Evolutionary conservation across 2,329 filamentous ascomycete genomes (phyloP), one percentile per base, ranked within the genome.

Genomic region (Fusarium musae): DNA sequence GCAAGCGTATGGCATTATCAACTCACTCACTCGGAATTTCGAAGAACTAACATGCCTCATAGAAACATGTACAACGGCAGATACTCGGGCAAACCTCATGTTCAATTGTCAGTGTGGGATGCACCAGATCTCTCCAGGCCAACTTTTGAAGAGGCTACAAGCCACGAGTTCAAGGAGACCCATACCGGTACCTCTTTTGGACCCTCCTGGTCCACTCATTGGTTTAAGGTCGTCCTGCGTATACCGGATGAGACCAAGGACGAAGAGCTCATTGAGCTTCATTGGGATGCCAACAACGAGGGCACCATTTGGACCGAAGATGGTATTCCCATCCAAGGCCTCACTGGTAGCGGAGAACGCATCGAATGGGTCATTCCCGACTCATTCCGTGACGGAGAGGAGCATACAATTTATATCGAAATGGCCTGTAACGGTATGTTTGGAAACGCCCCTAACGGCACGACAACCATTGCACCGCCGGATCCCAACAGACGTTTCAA

Each of bases 371-470:
- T 97, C 67, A 87, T 99, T 49, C 96, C 96, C 13, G 86, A 93
- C 57, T 86, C 86, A 21, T 97, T 93, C 84, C 89, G 93, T 70
- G 93, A 97, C 81, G 95, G 94, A 59, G 91, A 96, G 80, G 90
- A 95, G 78, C 95, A 98, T 81, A 90, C 88, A 23, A 93, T 99
- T 78, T 99, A 98, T 82, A 92, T 99, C 73, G 96, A 99, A 84
- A 97, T 98, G 93, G 96, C 96, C 26, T 98, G 96, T 84, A 99
- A 99, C 82, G 92, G 92, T 82, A 98, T 98, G 95, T 98, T 98
- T 84, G 96, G 96, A 76, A 97, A 97, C 81, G 93, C 95, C 0
- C 88, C 92, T 1, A 92, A 92, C 26, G 94, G 94, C 32, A 94
- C 97, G 81, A 76, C 74, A 49, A 90, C 88, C 37, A 98, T 98